These are phyloP conservation scores for Malassezia furfur DNA, from an alignment of 1,284 basidiomycete genomes.

Conservation along the genomic window DNA sequence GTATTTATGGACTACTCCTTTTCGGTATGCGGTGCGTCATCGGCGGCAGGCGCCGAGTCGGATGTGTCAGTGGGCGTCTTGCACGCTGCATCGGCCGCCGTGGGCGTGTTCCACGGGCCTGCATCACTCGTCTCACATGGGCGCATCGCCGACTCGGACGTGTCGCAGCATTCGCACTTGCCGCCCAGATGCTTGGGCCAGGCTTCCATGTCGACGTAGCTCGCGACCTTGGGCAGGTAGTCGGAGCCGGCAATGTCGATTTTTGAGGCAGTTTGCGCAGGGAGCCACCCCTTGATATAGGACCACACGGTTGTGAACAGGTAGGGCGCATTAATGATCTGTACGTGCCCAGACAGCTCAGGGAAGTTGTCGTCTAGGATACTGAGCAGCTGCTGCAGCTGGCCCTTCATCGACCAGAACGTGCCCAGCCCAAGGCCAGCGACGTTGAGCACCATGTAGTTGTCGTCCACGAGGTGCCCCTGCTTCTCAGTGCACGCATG, in stretches of 20 bases:
- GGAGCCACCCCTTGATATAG: constrained; percentile 44
- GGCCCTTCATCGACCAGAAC: constrained; percentile 41
- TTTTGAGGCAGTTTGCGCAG: constrained; percentile 37
- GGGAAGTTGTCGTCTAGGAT: constrained; percentile 45
- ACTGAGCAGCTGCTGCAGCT: constrained; percentile 35
- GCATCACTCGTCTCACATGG: constrained; percentile 28
- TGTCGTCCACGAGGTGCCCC: constrained; percentile 38
- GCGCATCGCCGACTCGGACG: neutral
- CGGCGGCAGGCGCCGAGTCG: too few relatives aligned
- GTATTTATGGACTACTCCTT: too few relatives aligned
- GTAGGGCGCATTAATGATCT: constrained; percentile 45
- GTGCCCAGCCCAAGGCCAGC: constrained; percentile 35
- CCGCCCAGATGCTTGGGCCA: constrained; percentile 39
- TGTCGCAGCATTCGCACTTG: constrained; percentile 26
- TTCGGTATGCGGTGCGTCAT: too few relatives aligned
- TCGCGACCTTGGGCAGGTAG: constrained; percentile 24
- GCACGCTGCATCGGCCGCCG: too few relatives aligned
- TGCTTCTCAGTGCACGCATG: constrained; percentile 23
- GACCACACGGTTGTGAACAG: constrained; percentile 41
- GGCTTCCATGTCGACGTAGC: constrained; percentile 27
- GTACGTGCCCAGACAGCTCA: constrained; percentile 38
- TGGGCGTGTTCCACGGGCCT: constrained; percentile 31
- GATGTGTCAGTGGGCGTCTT: too few relatives aligned
- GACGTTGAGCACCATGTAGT: constrained; percentile 43
- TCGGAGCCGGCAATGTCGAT: constrained; percentile 39